Conservation (phyloP, 352 stramenopile species). For the Pythium utonaiense region DNA sequence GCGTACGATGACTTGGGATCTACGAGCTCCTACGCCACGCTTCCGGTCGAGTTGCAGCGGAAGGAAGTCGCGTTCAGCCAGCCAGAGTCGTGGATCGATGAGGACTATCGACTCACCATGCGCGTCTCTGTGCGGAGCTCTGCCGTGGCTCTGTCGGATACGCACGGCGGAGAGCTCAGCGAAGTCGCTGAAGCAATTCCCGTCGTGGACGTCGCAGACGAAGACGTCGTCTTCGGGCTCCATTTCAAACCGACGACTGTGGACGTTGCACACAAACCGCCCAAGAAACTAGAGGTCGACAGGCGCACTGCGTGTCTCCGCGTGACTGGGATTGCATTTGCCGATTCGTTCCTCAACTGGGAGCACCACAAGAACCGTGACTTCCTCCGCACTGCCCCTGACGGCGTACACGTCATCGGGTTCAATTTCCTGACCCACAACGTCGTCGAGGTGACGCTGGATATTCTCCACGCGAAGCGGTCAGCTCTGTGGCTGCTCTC, state of each 20-base stretch:
- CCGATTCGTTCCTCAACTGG: slow-evolving; percentile 8
- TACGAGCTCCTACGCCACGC: not conserved
- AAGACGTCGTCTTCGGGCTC: slow-evolving; percentile 11
- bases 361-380: not conserved
- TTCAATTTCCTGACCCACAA: too few relatives aligned
- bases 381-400: not conserved
- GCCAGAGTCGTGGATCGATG: slow-evolving; percentile 7
- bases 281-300: not conserved
- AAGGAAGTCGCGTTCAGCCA: slow-evolving; percentile 5
- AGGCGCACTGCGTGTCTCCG: not conserved
- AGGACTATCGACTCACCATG: slow-evolving; percentile 7
- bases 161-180: not conserved
- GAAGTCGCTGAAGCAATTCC: not conserved
- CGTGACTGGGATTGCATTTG: not conserved
- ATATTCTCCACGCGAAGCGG: slow-evolving; percentile 1
- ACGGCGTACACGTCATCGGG: not conserved
- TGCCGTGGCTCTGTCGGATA: not conserved
- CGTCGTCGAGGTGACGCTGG: slow-evolving; percentile 9
- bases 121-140: not conserved
- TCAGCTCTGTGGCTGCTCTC: slow-evolving; percentile 3
- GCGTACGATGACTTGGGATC: not conserved
- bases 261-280: not conserved
- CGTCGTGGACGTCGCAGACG: slow-evolving; percentile 1
- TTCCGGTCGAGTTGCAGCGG: slow-evolving; percentile 1
- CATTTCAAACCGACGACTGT: not conserved